Base-by-base conservation (phyloP, 139 green algal genomes). In the Nannochloris sp. region DNA sequence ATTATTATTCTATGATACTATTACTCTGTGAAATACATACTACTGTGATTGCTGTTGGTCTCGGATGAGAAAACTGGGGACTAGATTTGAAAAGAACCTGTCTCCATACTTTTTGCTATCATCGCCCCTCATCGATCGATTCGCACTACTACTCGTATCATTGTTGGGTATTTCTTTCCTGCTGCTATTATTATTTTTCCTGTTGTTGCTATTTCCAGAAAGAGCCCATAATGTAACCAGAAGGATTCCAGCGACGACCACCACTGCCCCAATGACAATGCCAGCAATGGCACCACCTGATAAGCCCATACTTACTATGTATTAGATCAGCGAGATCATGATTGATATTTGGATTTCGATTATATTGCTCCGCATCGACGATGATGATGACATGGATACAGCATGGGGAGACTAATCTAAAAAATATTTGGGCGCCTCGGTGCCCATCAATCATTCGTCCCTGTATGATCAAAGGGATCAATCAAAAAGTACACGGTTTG, bases 81-180 rank as follows among this genome's bases (percentile, higher is more conserved):
- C 23, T 0, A 73, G 36, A 29, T 73, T 73, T 7, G 21, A 40
- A n/a, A 68, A 63, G 2, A 73, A 73, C 1, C 48, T 46, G 15
- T 73, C 67, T n/a, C 64, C 64, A 18, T 55, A 64, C 18, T 29
- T 19, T 29, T 12, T 54, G 66, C n/a, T 7, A 23, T 21, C 7
- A 54, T 50, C 8, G 6, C 12, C 7, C 6, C 16, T 8, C 55
- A 19, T 21, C 54, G 29, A 40, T 40, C 34, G 7, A 19, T 61
- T 46, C 21, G 10, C 19, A 19, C 19, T 12, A 10, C 66, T 18
- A 7, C 27, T 29, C 27, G 4, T 29, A 29, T 29, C 25, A 5
- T 27, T 27, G 25, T 27, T 27, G 18, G n/a, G 18, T 21, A 61
- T 24, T 24, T 24, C 29, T 44, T 68, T 19, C 19, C 49, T 48